These are phyloP conservation scores for Rachicladosporium sp. DNA, from an alignment of 2,329 filamentous ascomycete genomes.

Conservation along the genomic window DNA sequence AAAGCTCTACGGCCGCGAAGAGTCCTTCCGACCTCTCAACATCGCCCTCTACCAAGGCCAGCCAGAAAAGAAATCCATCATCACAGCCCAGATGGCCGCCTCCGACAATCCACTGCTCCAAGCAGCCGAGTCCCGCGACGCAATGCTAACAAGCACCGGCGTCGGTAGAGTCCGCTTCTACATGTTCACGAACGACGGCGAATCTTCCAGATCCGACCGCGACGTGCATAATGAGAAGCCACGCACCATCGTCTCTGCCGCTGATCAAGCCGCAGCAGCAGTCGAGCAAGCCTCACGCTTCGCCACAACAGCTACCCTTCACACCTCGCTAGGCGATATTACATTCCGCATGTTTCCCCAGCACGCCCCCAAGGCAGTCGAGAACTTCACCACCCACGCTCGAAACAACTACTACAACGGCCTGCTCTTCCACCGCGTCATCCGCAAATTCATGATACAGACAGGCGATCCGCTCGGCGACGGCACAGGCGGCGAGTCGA, in stretches of 20 bases:
- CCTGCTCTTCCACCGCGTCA: slow-evolving; percentile 93
- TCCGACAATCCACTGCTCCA: slow-evolving; percentile 85
- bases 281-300: slow-evolving; percentile 41
- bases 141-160: slow-evolving; percentile 74
- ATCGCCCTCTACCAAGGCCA: slow-evolving; percentile 86
- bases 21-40: slow-evolving; percentile 72
- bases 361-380: slow-evolving; percentile 83
- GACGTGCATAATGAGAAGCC: slow-evolving; percentile 95
- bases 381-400: slow-evolving; percentile 92
- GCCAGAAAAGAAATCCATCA: slow-evolving; percentile 83
- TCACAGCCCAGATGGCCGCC: slow-evolving; percentile 94
- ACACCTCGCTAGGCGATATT: slow-evolving; percentile 91
- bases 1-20: slow-evolving; percentile 80
- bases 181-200: slow-evolving; percentile 89
- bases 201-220: slow-evolving; percentile 68
- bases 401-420: slow-evolving; percentile 92
- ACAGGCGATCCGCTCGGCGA: slow-evolving; percentile 77
- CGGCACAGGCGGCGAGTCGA: slow-evolving; percentile 79
- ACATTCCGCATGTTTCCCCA: slow-evolving; percentile 86
- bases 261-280: slow-evolving; percentile 44
- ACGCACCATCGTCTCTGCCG: slow-evolving; percentile 40
- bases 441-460: slow-evolving; percentile 97
- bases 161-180: slow-evolving; percentile 88
- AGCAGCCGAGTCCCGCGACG: slow-evolving; percentile 81
- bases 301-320: slow-evolving; percentile 69